A percentile compares a stretch with the other conserved stretches of the same genome.
These are phyloP conservation scores for Suillus ampliporus DNA, from an alignment of 768 basidiomycete species.

Conservation along the genomic window DNA sequence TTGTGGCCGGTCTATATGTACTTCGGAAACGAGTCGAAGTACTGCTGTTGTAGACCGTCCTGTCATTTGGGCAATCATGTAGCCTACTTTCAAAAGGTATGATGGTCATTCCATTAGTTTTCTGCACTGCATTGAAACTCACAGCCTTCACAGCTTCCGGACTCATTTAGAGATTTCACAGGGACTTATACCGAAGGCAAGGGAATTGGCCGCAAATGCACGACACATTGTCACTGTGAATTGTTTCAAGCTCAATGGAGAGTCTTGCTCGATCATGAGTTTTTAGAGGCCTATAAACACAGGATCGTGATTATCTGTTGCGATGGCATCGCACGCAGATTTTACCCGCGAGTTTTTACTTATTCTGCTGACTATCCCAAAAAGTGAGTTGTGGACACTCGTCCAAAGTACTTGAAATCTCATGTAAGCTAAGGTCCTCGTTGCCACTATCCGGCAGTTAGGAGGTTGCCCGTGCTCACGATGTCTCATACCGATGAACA, in stretches of 20 bases:
- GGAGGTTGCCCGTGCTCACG: constrained; percentile 38
- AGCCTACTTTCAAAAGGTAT: constrained; percentile 19
- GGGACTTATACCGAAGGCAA: constrained; percentile 2
- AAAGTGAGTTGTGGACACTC: constrained; percentile 35
- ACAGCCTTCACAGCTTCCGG: constrained; percentile 19
- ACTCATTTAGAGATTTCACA: constrained; percentile 12
- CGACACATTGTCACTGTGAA: constrained; percentile 23
- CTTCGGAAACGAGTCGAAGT: constrained; percentile 29
- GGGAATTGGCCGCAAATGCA: constrained; percentile 1
- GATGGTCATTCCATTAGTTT: constrained; percentile 9
- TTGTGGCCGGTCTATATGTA: constrained; percentile 31
- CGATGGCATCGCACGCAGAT: constrained; percentile 18
- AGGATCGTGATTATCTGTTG: constrained; percentile 25
- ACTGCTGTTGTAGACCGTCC: constrained; percentile 22
- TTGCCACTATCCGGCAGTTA: constrained; percentile 28
- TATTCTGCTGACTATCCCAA: constrained; percentile 32
- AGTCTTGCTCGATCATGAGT: constrained; percentile 26
- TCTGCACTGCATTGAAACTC: no score
- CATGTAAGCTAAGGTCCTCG: constrained; percentile 15
- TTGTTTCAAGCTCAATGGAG: constrained; percentile 24
- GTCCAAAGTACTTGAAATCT: constrained; percentile 3
- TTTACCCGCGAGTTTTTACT: constrained; percentile 24
- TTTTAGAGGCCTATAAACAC: constrained; percentile 24
- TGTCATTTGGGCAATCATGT: constrained; percentile 14
- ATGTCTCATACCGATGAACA: constrained; percentile 27